A percentile compares a stretch with the other conserved stretches of the same genome.
phyloP scores from a whole-genome alignment of 495 filamentous ascomycete species.

The Neurospora sp. region DNA sequence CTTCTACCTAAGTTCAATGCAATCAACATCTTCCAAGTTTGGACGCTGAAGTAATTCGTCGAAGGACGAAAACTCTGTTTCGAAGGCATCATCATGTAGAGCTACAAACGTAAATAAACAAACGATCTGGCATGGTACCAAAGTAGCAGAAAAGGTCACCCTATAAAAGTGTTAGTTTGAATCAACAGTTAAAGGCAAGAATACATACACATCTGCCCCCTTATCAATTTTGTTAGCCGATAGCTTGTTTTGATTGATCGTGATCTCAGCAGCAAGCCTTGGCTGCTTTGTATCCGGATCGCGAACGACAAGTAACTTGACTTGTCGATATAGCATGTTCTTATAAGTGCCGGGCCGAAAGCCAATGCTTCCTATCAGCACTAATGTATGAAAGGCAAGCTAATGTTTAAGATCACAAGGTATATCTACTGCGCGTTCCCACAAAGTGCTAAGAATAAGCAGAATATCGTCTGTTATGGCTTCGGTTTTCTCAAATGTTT shows the following conservation, averaged over 20 bases:
- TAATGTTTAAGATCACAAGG: not conserved
- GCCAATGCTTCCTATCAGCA: not conserved
- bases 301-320: not conserved
- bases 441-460: not conserved
- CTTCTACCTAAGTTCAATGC: not conserved
- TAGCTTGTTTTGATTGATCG: not conserved
- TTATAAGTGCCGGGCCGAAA: not conserved
- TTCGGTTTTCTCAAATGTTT: not conserved
- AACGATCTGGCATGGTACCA: not conserved
- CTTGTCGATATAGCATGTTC: not conserved
- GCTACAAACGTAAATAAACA: not conserved
- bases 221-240: not conserved
- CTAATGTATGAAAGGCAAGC: not conserved
- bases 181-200: not conserved
- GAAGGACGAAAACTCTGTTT: not conserved
- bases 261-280: not conserved
- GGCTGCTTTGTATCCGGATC: not conserved
- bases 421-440: not conserved
- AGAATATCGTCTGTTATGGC: not conserved
- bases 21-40: not conserved
- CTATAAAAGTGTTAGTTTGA: not conserved
- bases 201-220: not conserved
- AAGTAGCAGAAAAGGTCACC: not conserved
- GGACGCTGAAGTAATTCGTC: not conserved
- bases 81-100: not conserved